Conservation (phyloP, 371 early-diverging fungal species). For the Actinomucor elegans region DNA sequence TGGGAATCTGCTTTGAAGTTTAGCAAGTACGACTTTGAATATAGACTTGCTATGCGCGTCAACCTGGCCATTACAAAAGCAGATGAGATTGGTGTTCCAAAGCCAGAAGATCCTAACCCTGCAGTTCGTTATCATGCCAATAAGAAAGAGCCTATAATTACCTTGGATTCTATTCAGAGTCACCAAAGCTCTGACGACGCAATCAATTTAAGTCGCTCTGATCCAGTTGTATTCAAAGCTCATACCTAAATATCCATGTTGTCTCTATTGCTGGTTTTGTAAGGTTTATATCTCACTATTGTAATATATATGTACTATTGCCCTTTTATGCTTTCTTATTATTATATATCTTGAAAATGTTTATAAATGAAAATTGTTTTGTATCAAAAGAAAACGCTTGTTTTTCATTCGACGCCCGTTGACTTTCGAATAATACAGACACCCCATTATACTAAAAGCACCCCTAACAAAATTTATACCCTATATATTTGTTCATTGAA, state of each 20-base stretch:
- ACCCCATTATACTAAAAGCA: background rate
- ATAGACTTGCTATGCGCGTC: slow-evolving; percentile 42
- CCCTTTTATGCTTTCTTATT: background rate
- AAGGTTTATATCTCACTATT: background rate
- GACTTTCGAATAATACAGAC: background rate
- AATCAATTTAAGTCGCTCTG: background rate
- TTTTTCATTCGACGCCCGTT: too few species aligned
- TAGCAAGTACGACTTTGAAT: slow-evolving; percentile 51
- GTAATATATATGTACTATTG: background rate
- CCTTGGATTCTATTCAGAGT: slow-evolving; percentile 21
- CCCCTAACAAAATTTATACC: background rate
- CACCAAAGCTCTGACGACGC: slow-evolving; percentile 4
- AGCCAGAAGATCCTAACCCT: slow-evolving; percentile 18
- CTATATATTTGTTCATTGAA: too few species aligned
- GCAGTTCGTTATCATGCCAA: slow-evolving; percentile 11
- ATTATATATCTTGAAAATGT: too few species aligned
- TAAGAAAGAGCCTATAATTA: slow-evolving; percentile 15
- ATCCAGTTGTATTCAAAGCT: background rate
- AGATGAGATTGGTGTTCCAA: slow-evolving; percentile 38
- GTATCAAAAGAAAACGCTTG: background rate
- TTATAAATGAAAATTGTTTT: background rate
- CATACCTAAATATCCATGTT: background rate
- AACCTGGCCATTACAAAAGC: slow-evolving; percentile 45
- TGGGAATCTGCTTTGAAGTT: slow-evolving; percentile 45
- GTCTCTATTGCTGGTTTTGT: background rate